phyloP scores from a whole-genome alignment of 2,329 filamentous ascomycete species.

The Cladophialophora psammophila region DNA sequence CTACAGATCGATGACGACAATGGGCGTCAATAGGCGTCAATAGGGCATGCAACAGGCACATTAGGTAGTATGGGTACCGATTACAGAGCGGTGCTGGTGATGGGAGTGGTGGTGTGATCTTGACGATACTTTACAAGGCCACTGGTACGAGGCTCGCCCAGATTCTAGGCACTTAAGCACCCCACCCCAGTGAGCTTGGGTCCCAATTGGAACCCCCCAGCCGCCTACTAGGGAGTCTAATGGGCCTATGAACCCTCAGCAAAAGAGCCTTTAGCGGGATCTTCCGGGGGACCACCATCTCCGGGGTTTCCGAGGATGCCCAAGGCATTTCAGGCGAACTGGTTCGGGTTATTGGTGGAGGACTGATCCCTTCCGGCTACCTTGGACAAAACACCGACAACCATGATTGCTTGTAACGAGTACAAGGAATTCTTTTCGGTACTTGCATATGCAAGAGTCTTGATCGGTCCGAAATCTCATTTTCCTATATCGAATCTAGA shows the following conservation, averaged over 20 bases:
- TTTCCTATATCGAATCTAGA: no score
- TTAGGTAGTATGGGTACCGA: neutral
- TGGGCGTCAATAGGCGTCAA: neutral
- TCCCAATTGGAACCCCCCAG: neutral
- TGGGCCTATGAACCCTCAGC: neutral
- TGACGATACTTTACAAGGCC: neutral
- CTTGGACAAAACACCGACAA: neutral
- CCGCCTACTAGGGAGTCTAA: neutral
- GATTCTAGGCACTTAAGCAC: neutral
- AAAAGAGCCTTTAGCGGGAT: neutral
- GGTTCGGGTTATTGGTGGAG: neutral
- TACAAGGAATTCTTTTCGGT: no score
- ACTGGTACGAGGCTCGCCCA: neutral
- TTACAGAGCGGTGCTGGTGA: neutral
- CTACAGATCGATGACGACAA: slow-evolving; percentile 7
- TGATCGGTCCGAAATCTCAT: no score
- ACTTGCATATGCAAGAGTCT: no score
- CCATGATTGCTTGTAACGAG: no score
- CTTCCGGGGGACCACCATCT: neutral
- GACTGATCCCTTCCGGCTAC: neutral
- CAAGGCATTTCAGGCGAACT: neutral
- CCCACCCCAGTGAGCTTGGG: neutral
- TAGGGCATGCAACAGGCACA: neutral
- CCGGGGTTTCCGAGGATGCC: neutral
- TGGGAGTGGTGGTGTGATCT: neutral